Conservation (phyloP, 345 rosid genomes). For the Kernera saxatilis region DNA sequence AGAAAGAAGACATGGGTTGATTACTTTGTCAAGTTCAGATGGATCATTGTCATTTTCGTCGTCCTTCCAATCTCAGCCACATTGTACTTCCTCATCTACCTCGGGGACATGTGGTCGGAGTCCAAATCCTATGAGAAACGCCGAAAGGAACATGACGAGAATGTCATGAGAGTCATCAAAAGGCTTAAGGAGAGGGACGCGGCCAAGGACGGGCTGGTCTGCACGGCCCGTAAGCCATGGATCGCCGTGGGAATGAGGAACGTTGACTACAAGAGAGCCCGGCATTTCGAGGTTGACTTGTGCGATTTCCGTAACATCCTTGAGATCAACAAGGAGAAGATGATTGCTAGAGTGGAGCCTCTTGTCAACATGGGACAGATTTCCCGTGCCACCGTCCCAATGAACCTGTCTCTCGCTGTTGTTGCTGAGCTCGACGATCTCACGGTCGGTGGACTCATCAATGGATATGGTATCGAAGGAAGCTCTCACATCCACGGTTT, state of each 20-base stretch:
- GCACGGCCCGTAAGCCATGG: constrained; percentile 99
- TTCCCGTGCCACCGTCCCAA: constrained; percentile 66
- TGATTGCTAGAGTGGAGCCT: constrained; percentile 95
- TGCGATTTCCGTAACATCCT: constrained; percentile 77
- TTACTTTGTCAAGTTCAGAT: constrained; percentile 75
- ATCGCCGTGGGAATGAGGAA: constrained; percentile 98
- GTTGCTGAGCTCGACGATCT: constrained; percentile 99
- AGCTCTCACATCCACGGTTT: constrained; percentile 96
- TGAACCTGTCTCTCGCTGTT: constrained; percentile 96
- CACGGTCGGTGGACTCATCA: constrained; percentile 98
- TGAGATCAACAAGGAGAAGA: constrained; percentile 75
- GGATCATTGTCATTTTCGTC: constrained; percentile 86
- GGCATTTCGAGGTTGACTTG: constrained; percentile 93
- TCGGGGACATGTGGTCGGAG: constrained; percentile 89
- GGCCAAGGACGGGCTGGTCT: constrained; percentile 90
- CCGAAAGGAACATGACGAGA: constrained; percentile 87
- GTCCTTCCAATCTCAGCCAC: constrained; percentile 87
- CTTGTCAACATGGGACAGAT: constrained; percentile 99
- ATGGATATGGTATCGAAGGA: constrained; percentile 98
- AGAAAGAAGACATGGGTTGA: constrained; percentile 88
- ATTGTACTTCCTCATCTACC: constrained; percentile 75
- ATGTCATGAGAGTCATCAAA: constrained; percentile 77
- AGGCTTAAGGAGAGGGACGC: constrained; percentile 80
- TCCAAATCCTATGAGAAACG: constrained; percentile 84
- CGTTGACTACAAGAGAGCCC: constrained; percentile 95